Base-by-base conservation (phyloP, 768 basidiomycete genomes). In the Cubamyces sp. region DNA sequence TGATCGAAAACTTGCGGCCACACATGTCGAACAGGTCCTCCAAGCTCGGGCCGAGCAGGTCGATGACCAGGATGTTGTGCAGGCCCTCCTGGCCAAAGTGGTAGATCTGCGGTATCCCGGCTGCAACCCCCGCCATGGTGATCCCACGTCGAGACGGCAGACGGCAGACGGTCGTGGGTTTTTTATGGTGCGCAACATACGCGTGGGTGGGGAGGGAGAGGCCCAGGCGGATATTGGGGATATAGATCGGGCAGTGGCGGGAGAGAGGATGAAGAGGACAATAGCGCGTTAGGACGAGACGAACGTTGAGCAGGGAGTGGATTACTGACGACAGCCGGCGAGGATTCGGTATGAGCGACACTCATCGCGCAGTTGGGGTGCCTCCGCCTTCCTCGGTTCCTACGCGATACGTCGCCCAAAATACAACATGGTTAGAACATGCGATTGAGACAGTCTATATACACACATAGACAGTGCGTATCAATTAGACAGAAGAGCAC, bases 11-110 rank as follows among this genome's bases (percentile, higher is more conserved):
- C 76, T 97, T 98, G 68, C 97, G 87, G 3, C 94, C 93, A 71
- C 97, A 99, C 92, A 98, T 96, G 77, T 99, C 97, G 74, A 99
- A 99, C 57, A 99, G 81, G 75, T 99, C 97, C 77, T 99, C 97
- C 65, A 99, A 76, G 74, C 92, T 95, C 12, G 96, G 96, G 3
- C 97, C 97, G 37, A 99, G 85, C 39, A 99, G 85, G 79, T 99
- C 97, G 71, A 99, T 98, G 67, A 99, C 96, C 64, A 99, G 86
- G 66, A 99, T 96, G 72, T 99, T 98, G 80, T 99, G 96, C 28
- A 98, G 84, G 15, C 92, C 97, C 76, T 99, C 97, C 77, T 98
- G 96, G 50, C 97, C 97, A 74, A 98, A 99, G 78, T 99, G 96
- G 80, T 98, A 98, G 76, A 99, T 98, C 79, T 98, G 96, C 26